These are phyloP conservation scores for Lycium barbarum DNA, from an alignment of 257 asterid species.

Conservation along the genomic window DNA sequence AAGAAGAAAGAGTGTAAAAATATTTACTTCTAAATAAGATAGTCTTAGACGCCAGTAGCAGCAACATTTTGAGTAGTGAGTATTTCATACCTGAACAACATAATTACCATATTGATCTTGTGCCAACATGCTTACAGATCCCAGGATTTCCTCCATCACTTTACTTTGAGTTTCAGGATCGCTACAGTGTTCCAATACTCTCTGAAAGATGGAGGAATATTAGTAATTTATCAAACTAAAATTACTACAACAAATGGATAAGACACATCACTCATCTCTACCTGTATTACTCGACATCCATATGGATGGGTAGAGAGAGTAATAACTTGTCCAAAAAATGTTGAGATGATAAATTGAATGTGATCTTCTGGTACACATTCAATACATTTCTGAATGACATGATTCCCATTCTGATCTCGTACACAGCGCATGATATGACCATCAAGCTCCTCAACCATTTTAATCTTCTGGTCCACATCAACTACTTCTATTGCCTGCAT, in stretches of 20 bases:
- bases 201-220: conserved; percentile 49
- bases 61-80: not conserved
- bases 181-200: conserved; percentile 84
- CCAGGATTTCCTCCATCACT: conserved; percentile 93
- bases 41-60: not conserved
- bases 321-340: conserved; percentile 89
- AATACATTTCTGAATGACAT: conserved; percentile 92
- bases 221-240: not conserved
- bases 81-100: conserved; percentile 77
- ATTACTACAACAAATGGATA: not conserved
- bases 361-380: conserved; percentile 93
- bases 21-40: not conserved
- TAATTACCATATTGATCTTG: conserved; percentile 98
- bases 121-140: conserved; percentile 87
- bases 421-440: conserved; percentile 96
- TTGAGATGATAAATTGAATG: conserved; percentile 75
- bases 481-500: conserved; percentile 92
- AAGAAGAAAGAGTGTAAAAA: not conserved
- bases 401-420: conserved; percentile 97
- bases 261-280: conserved; percentile 35
- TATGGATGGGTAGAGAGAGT: conserved; percentile 94
- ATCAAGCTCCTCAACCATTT: conserved; percentile 94
- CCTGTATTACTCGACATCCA: conserved; percentile 99
- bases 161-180: conserved; percentile 76
- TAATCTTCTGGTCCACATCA: conserved; percentile 86